Conservation (phyloP, 2,329 filamentous ascomycete genomes). For the Fusarium newnesense region DNA sequence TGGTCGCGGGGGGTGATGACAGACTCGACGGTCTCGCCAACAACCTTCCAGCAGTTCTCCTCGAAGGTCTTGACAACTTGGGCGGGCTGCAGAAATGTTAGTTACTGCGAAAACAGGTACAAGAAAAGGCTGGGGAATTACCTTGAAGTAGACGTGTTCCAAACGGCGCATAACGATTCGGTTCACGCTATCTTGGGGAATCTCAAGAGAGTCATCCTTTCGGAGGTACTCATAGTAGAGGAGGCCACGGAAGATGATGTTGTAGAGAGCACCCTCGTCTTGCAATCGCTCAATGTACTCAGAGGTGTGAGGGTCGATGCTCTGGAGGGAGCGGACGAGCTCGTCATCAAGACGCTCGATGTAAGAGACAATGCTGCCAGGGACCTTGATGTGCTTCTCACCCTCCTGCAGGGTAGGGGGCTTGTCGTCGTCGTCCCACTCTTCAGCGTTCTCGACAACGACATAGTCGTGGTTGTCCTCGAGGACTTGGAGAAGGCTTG, state of each 20-base stretch:
- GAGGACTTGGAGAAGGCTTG: conserved; percentile 79
- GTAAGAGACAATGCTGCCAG: conserved; percentile 93
- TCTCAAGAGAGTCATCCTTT: conserved; percentile 75
- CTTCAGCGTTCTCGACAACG: conserved; percentile 90
- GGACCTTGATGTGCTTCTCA: conserved; percentile 87
- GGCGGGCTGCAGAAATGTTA: conserved; percentile 68
- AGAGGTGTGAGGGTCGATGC: conserved; percentile 97
- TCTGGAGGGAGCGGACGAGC: conserved; percentile 94
- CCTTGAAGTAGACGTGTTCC: conserved; percentile 99
- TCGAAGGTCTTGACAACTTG: conserved; percentile 94
- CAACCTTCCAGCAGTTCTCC: conserved; percentile 89
- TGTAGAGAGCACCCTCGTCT: conserved; percentile 91
- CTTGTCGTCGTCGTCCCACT: conserved; percentile 99
- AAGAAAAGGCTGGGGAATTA: conserved; percentile 77
- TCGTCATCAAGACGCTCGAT: conserved; percentile 97
- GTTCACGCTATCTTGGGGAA: conserved; percentile 88
- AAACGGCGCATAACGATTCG: conserved; percentile 91
- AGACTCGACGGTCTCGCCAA: conserved; percentile 77
- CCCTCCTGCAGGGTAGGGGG: conserved; percentile 76
- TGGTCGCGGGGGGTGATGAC: conserved; percentile 79
- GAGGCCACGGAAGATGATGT: conserved; percentile 86
- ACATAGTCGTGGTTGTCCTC: conserved; percentile 83
- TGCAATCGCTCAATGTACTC: conserved; percentile 97
- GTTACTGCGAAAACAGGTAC: conserved; percentile 50
- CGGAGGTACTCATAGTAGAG: conserved; percentile 88